Evolutionary conservation across 192 early-diverging fungal genomes (phyloP).

Genomic region (Backusella macrospora): DNA sequence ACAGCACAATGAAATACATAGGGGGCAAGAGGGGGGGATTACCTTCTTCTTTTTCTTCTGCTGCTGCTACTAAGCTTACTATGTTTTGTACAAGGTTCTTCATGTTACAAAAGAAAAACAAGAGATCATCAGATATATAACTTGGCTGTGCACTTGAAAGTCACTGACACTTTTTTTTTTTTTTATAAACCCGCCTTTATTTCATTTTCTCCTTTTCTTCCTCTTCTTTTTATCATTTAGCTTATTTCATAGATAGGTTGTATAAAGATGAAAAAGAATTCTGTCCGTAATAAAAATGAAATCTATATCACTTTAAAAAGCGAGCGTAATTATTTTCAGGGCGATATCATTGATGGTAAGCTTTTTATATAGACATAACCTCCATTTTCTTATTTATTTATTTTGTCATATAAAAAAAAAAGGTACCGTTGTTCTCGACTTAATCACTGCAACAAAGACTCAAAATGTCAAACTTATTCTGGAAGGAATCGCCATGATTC

Average conservation of each 20-base stretch:
- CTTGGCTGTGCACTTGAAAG: not conserved
- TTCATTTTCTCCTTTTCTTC: not conserved
- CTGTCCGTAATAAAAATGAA: not conserved
- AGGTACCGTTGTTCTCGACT: slow-evolving; percentile 6
- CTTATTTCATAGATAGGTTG: too few relatives aligned
- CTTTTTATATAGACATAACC: not conserved
- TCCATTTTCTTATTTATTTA: too few relatives aligned
- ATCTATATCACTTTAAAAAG: slow-evolving; percentile 1
- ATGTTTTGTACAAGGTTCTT: not conserved
- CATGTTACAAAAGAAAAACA: too few relatives aligned
- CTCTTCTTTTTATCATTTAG: not conserved
- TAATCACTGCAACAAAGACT: not conserved
- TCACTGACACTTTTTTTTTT: not conserved
- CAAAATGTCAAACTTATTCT: not conserved
- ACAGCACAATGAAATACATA: too few relatives aligned
- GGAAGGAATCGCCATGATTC: not conserved
- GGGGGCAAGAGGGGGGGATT: too few relatives aligned
- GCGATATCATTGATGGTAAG: slow-evolving; percentile 5
- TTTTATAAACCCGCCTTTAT: not conserved
- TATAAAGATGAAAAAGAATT: not conserved
- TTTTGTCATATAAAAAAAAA: not conserved
- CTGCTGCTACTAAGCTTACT: too few relatives aligned
- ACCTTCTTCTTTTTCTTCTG: too few relatives aligned
- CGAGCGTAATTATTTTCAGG: slow-evolving; percentile 10
- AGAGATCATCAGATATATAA: not conserved